Conservation (phyloP, 345 rosid genomes). For the Ceriops tagal region DNA sequence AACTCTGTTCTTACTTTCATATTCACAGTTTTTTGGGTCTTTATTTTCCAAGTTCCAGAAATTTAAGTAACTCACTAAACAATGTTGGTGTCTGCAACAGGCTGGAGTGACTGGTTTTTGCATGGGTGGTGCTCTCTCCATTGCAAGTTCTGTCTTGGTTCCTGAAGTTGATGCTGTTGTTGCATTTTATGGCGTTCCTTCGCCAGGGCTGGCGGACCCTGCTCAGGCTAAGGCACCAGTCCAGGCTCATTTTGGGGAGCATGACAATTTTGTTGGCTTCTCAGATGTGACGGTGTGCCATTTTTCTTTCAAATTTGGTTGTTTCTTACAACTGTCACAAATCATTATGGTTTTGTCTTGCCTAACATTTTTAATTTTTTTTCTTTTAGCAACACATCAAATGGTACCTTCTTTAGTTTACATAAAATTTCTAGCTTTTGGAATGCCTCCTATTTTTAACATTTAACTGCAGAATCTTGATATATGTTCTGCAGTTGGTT, state of each 20-base stretch:
- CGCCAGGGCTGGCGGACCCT: slow-evolving; percentile 81
- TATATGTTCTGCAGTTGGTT: too few relatives aligned
- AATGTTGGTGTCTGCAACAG: slow-evolving; percentile 30
- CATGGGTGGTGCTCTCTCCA: slow-evolving; percentile 91
- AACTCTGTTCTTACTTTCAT: background rate
- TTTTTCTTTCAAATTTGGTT: too few relatives aligned
- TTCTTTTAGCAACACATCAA: too few relatives aligned
- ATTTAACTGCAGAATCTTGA: too few relatives aligned
- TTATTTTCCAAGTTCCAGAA: background rate
- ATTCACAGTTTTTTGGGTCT: background rate
- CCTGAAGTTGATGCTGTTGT: slow-evolving; percentile 87
- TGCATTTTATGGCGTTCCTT: slow-evolving; percentile 82
- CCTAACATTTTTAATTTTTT: too few relatives aligned
- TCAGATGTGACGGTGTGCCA: slow-evolving; percentile 71
- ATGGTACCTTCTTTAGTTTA: too few relatives aligned
- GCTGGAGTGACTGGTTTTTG: slow-evolving; percentile 95
- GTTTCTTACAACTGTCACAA: too few relatives aligned
- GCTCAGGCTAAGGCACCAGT: slow-evolving; percentile 76
- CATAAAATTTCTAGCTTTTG: too few relatives aligned
- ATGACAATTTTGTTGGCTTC: slow-evolving; percentile 73
- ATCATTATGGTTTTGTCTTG: too few relatives aligned
- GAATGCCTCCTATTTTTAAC: too few relatives aligned
- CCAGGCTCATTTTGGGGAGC: slow-evolving; percentile 94
- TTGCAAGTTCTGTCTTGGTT: slow-evolving; percentile 88
- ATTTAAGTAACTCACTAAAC: background rate